Evolutionary conservation across 495 filamentous ascomycete genomes (phyloP).

Genomic region (Tuber magnatum): DNA sequence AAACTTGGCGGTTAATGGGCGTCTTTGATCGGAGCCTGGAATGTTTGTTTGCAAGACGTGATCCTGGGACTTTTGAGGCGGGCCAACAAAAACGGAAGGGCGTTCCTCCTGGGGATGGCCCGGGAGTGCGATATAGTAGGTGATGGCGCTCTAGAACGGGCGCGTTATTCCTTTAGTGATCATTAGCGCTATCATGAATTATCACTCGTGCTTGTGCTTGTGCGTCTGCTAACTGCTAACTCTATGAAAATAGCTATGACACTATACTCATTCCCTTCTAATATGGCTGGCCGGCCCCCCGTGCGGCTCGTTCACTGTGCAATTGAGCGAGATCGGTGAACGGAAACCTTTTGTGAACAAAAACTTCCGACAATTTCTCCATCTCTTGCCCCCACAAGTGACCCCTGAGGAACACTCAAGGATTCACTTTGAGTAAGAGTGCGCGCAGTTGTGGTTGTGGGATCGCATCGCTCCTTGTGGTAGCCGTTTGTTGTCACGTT

Average conservation of each 20-base stretch:
- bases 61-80: background rate
- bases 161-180: background rate
- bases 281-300: background rate
- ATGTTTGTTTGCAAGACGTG: background rate
- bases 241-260: background rate
- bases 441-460: background rate
- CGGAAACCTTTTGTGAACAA: background rate
- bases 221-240: background rate
- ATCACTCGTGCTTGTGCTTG: background rate
- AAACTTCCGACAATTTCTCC: background rate
- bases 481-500: background rate
- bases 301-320: background rate
- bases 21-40: background rate
- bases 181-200: background rate
- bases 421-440: background rate
- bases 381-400: background rate
- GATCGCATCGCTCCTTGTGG: background rate
- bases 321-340: background rate
- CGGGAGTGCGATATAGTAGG: background rate
- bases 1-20: background rate
- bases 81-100: background rate
- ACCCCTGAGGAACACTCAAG: background rate
- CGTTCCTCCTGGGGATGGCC: background rate
- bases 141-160: background rate
- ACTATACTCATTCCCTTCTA: background rate